Evolutionary conservation across 2,329 filamentous ascomycete species (phyloP), one percentile per base, ranked within the genome.

Genomic region (Cytospora mali): DNA sequence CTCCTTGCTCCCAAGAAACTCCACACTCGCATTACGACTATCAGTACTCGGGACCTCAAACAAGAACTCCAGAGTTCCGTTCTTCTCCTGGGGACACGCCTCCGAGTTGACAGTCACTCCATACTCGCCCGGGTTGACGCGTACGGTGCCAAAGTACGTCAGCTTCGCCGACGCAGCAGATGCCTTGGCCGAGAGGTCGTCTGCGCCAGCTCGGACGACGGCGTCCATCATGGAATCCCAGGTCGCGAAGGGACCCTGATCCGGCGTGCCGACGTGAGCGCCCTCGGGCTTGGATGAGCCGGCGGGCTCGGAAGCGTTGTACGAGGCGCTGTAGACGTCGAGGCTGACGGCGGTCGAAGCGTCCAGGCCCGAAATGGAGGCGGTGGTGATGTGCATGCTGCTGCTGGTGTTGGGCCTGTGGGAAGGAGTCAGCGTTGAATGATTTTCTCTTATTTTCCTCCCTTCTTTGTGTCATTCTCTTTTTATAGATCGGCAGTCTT

Each of bases 31-130:
- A 56, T 65, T 49, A 58, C 61, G 64, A 52, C 53, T 33, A 49
- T 65, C 64, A 7, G 61, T 63, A n/a, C 28, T 46, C 48, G 64
- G 64, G 33, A 65, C 55, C 64, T 65, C 64, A 42, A 65, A 63
- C 13, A 65, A 28, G 23, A 63, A 65, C 9, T 57, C 55, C 25
- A 65, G 56, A 14, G 55, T 57, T 1, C 57, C 57, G 7, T 57
- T 51, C 49, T 9, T 39, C 3, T 21, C 46, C 39, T 51, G 31
- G 2, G 64, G 64, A 27, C 64, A 65, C 13, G 61, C 64, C 31
- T 46, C 31, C 11, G 64, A 65, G 61, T 65, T 65, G 56, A 65
- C 39, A 18, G 64, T 65, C 21, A 63, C 29, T 14, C 64, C 64
- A 21, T 63, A 65, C 25, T 65, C 64, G 27, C 64, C 64, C 2